phyloP scores from a whole-genome alignment of 106 monocot species.

The Triglochin maritima region DNA sequence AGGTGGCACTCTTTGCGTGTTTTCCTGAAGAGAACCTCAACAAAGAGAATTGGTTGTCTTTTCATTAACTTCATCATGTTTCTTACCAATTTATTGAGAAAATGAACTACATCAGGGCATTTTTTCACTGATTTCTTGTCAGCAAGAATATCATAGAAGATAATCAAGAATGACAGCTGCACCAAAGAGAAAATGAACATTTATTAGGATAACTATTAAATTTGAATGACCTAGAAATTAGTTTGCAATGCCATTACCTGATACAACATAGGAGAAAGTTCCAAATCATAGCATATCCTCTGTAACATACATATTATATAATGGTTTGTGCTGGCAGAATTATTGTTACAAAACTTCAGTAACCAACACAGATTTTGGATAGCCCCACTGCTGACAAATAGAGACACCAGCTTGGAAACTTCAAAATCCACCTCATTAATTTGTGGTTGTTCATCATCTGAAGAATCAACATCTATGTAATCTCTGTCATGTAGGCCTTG shows the following conservation, averaged over 20 bases:
- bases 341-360: conserved; percentile 70
- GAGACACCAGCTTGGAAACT: conserved; percentile 48
- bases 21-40: conserved; percentile 93
- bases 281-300: conserved; percentile 78
- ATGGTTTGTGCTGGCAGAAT: conserved; percentile 68
- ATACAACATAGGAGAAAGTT: conserved; percentile 77
- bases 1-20: conserved; percentile 83
- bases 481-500: conserved; percentile 22
- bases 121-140: conserved; percentile 46
- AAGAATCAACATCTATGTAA: conserved; percentile 40
- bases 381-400: conserved; percentile 53
- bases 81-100: conserved; percentile 65
- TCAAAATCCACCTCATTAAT: conserved; percentile 83
- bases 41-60: conserved; percentile 80
- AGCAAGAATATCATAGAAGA: conserved; percentile 63
- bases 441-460: conserved; percentile 41
- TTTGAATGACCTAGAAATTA: background rate
- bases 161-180: conserved; percentile 74
- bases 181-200: conserved; percentile 14
- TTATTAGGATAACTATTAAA: too few relatives aligned
- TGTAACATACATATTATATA: conserved; percentile 72
- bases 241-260: conserved; percentile 42
- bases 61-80: conserved; percentile 74
- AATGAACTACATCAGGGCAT: conserved; percentile 45
- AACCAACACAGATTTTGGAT: conserved; percentile 83